Base-by-base conservation (phyloP, 768 basidiomycete species). In the Filobasidium wieringae region DNA sequence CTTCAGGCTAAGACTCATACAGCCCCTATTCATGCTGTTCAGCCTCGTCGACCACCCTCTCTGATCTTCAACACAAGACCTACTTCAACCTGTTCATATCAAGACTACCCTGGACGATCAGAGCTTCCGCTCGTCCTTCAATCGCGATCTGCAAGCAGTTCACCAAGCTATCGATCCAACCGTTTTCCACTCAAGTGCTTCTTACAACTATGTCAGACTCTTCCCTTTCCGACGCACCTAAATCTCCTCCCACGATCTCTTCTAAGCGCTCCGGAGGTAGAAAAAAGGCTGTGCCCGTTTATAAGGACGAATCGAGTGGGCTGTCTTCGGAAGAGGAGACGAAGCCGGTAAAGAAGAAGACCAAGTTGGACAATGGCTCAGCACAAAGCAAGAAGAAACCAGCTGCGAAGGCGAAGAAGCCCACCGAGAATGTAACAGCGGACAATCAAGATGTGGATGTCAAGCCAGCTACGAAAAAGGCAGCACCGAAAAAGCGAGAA, bases 401-500 rank as follows among this genome's bases (percentile, higher is more conserved):
- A 24, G 15, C 43, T 19, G 24, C 43, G 29, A 47, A 19, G 24
- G 17, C n/a, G 3, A 22, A 37, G 24, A 37, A 29, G n/a, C 26
- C n/a, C 15, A 14, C 24, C 36, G 40, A 58, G 49, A 37, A 58
- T 19, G 33, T 51, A n/a, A 37, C 19, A 24, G 51, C 31, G 9
- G 51, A 54, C 17, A 40, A 2, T n/a, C 11, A 47, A 4, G 45
- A 39, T 11, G 53, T 14, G 31, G 15, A 12, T 45, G n/a, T 24
- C 1, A 39, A 51, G n/a, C 30, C 43, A 39, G 52, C 43, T 8
- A 30, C 36, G 22, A 57, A 57, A 31, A 59, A 59, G 34, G 30
- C 30, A 7, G 31, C 50, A 19, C 34, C 50, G 17, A 33, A 34
- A 15, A 57, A 57, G 29, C 26, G 43, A 14, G 50, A 33, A 9